Conservation (phyloP, 176 grass and related monocot genomes). For the Dactylis glomerata region DNA sequence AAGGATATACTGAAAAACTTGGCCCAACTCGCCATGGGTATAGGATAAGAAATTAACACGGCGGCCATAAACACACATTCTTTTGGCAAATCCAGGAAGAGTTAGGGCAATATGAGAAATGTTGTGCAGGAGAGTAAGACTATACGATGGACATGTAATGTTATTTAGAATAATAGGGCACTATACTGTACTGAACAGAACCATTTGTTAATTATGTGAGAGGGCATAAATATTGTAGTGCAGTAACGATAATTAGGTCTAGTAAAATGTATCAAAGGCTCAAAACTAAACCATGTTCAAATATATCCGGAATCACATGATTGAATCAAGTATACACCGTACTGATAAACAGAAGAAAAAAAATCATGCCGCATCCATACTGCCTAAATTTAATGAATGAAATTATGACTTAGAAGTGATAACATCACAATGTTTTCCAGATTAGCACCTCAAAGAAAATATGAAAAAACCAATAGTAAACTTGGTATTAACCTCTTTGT, state of each 20-base stretch:
- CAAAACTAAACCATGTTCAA: no score
- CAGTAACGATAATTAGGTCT: no score
- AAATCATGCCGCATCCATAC: no score
- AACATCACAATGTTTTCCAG: no score
- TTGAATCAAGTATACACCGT: no score
- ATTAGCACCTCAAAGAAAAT: background rate
- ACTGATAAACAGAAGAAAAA: no score
- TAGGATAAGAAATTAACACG: background rate
- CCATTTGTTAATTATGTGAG: no score
- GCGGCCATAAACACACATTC: background rate
- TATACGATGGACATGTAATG: background rate
- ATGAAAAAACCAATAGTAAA: background rate
- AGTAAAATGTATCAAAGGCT: no score
- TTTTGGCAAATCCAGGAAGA: background rate
- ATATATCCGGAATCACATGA: no score
- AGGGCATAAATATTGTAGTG: no score
- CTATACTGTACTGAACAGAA: background rate
- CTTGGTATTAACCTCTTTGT: background rate
- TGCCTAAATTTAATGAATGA: no score
- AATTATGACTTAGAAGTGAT: no score
- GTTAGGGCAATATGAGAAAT: background rate
- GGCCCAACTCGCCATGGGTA: background rate
- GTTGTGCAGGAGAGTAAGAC: background rate
- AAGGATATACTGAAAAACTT: background rate
- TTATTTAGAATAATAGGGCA: background rate